phyloP scores from a whole-genome alignment of 768 basidiomycete genomes.

The Russula sp. region DNA sequence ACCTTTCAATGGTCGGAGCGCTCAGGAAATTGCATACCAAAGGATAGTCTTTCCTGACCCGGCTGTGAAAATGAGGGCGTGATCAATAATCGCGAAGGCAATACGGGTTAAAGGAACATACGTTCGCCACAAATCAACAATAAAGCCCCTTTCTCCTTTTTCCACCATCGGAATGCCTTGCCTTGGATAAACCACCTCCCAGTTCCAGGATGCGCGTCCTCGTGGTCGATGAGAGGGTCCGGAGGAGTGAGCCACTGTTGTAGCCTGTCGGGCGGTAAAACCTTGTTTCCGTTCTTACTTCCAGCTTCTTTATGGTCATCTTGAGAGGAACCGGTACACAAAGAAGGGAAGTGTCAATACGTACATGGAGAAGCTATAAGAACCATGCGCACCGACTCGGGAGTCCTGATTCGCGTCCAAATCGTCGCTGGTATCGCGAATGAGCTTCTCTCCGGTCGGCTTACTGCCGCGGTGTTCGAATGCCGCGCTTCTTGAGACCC shows the following conservation, averaged over 20 bases:
- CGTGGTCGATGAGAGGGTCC: not conserved
- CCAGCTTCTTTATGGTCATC: not conserved
- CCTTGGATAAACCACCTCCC: not conserved
- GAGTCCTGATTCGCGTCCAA: not conserved
- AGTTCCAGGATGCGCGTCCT: not conserved
- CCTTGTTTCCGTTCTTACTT: not conserved
- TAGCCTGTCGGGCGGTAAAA: not conserved
- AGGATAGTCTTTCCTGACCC: slow-evolving; percentile 11
- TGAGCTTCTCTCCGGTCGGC: not conserved
- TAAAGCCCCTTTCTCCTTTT: not conserved
- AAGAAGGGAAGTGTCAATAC: too few relatives aligned
- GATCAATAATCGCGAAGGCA: not conserved
- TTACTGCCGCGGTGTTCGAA: too few relatives aligned
- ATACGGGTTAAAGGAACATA: not conserved
- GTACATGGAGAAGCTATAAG: not conserved
- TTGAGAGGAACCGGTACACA: not conserved
- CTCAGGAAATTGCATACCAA: not conserved
- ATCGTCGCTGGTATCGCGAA: not conserved
- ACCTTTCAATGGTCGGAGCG: not conserved
- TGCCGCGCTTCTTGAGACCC: not conserved
- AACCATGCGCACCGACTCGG: not conserved
- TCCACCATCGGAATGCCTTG: slow-evolving; percentile 1
- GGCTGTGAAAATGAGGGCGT: not conserved
- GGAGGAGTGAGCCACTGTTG: slow-evolving; percentile 8
- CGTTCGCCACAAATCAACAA: slow-evolving; percentile 5